Evolutionary conservation across 2,329 filamentous ascomycete species (phyloP).

Genomic region (Talaromyces sp.): DNA sequence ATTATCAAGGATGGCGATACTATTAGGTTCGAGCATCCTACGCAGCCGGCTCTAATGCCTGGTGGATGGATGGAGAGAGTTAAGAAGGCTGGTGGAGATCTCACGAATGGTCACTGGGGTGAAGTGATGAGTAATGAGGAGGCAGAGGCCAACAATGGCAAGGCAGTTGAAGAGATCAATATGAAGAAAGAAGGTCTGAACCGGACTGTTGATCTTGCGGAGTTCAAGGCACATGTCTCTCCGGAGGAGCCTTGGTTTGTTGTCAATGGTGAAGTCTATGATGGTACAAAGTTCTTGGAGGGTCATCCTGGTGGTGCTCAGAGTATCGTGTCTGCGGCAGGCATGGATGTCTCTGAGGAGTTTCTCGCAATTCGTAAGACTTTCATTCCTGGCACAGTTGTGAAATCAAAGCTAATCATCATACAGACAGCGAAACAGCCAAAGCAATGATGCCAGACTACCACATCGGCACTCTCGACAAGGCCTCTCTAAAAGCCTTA

Average conservation of each 20-base stretch:
- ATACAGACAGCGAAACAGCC: conserved; percentile 82
- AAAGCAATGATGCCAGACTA: conserved; percentile 86
- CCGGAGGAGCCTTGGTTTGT: conserved; percentile 79
- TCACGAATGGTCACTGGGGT: conserved; percentile 82
- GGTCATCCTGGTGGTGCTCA: conserved; percentile 82
- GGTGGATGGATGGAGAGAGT: conserved; percentile 94
- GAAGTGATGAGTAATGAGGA: conserved; percentile 56
- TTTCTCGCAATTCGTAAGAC: conserved; percentile 84
- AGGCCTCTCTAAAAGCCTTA: conserved; percentile 57
- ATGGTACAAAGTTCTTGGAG: conserved; percentile 76
- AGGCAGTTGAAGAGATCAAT: conserved; percentile 65
- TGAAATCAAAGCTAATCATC: background rate
- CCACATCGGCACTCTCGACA: conserved; percentile 76
- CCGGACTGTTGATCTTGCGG: conserved; percentile 65
- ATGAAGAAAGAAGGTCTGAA: conserved; percentile 72
- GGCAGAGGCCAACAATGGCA: conserved; percentile 38
- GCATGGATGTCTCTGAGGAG: conserved; percentile 78
- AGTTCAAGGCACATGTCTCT: conserved; percentile 66
- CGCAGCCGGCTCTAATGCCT: conserved; percentile 71
- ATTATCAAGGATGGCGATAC: conserved; percentile 66
- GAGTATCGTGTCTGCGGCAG: conserved; percentile 80
- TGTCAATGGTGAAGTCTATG: conserved; percentile 82
- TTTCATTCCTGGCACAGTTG: too few relatives aligned
- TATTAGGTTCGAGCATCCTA: conserved; percentile 83
- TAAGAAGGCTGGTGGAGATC: conserved; percentile 76